phyloP scores from a whole-genome alignment of 306 rosid species.

The cucumber (Cucumis sativus) region DNA sequence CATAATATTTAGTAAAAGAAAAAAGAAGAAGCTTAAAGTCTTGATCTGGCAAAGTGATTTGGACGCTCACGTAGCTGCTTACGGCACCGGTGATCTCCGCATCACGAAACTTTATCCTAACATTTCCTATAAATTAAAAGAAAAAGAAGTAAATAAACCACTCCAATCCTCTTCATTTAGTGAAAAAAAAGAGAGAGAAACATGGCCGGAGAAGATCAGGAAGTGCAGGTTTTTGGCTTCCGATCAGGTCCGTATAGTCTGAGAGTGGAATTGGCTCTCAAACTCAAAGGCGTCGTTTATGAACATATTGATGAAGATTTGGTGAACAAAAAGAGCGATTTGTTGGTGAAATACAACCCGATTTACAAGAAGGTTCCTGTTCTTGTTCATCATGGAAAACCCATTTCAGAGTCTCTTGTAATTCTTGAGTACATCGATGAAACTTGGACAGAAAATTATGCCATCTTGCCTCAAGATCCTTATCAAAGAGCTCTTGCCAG shows the following conservation, averaged over 20 bases:
- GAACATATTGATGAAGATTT: conserved; percentile 25
- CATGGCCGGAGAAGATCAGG: neutral
- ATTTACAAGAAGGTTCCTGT: conserved; percentile 40
- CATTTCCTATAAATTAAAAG: no score
- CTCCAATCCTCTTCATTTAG: no score
- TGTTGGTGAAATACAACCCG: conserved; percentile 42
- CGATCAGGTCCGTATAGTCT: conserved; percentile 22
- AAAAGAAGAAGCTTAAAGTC: no score
- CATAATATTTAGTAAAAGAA: no score
- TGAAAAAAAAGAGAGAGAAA: no score
- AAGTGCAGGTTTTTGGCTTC: neutral
- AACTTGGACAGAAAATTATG: neutral
- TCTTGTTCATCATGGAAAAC: conserved; percentile 33
- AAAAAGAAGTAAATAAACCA: no score
- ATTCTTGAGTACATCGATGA: conserved; percentile 13
- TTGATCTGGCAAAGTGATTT: no score
- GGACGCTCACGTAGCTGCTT: no score
- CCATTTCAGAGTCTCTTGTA: conserved; percentile 33
- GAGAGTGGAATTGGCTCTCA: conserved; percentile 37
- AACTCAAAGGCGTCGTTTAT: conserved; percentile 39
- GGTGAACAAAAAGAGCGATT: conserved; percentile 17
- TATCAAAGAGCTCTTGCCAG: conserved; percentile 34
- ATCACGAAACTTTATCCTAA: no score
- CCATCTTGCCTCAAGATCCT: conserved; percentile 37
- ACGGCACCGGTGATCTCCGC: no score